Percentiles rank a stretch among this genome's conserved stretches.
Evolutionary conservation across 2,329 filamentous ascomycete genomes (phyloP).

Genomic region (Cercospora nicotianae): DNA sequence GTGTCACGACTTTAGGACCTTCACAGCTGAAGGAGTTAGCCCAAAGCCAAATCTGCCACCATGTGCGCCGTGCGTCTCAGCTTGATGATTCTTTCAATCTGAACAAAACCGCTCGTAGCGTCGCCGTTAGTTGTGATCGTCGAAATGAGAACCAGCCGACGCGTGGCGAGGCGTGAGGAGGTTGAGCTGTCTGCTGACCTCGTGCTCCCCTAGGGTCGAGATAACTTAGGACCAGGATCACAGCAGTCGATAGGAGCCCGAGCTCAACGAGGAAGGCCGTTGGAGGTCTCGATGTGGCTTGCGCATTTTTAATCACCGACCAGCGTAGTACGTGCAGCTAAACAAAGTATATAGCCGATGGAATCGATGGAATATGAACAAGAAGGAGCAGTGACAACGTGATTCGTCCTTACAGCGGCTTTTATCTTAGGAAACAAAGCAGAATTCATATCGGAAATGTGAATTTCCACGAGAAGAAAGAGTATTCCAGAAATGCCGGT

Average conservation of each 20-base stretch:
- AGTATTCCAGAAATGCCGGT: neutral
- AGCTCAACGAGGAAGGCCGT: conserved; percentile 1
- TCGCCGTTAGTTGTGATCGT: neutral
- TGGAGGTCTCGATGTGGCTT: conserved; percentile 3
- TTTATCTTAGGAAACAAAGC: neutral
- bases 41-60: neutral
- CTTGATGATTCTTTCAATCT: conserved; percentile 5
- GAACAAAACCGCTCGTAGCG: neutral
- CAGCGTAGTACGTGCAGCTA: neutral
- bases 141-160: neutral
- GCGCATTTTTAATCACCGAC: neutral
- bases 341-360: neutral
- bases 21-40: neutral
- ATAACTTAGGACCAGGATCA: neutral
- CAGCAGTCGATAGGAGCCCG: neutral
- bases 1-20: conserved; percentile 4
- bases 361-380: neutral
- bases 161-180: neutral
- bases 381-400: neutral
- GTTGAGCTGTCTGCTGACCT: neutral
- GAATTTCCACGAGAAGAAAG: neutral
- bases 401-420: neutral
- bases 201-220: neutral
- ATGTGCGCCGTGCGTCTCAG: conserved; percentile 8
- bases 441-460: neutral